A percentile compares a stretch with the other conserved stretches of the same genome.
Evolutionary conservation across 805 yeast genomes (phyloP).

Genomic region (Candida tibetensis): DNA sequence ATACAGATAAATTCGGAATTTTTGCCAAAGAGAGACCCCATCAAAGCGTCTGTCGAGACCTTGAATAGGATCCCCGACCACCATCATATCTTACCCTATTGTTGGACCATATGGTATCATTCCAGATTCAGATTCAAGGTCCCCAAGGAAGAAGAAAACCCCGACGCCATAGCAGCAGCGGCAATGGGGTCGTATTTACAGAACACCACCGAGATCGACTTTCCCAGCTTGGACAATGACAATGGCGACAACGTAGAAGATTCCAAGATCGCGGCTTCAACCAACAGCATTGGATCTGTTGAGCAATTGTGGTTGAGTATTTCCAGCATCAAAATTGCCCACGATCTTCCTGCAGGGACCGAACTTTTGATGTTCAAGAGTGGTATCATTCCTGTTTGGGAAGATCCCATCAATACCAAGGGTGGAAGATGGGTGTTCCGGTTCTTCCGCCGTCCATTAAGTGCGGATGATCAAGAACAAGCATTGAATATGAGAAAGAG

Average conservation of each 20-base stretch:
- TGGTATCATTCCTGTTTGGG: conserved; percentile 67
- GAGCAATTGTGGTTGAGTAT: conserved; percentile 54
- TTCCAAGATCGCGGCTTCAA: conserved; percentile 1
- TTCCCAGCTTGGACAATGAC: conserved; percentile 25
- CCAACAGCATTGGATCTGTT: conserved; percentile 40
- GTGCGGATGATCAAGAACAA: conserved; percentile 16
- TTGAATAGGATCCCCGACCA: conserved; percentile 22
- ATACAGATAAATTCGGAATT: conserved; percentile 9
- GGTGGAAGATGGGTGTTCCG: conserved; percentile 67
- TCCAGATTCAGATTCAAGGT: conserved; percentile 27
- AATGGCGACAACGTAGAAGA: conserved; percentile 10
- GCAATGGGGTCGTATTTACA: conserved; percentile 46
- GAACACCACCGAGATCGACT: conserved; percentile 43
- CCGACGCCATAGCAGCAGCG: conserved; percentile 16
- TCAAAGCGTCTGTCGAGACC: conserved; percentile 32
- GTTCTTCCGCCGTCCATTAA: conserved; percentile 33
- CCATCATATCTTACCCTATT: conserved; percentile 43
- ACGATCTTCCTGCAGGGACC: conserved; percentile 43
- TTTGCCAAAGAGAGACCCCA: conserved; percentile 37
- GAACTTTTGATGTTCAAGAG: conserved; percentile 57
- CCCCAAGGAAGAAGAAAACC: conserved; percentile 13
- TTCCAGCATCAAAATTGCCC: conserved; percentile 36
- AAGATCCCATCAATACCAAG: conserved; percentile 55
- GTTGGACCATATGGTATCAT: conserved; percentile 53
- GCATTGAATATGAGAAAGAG: conserved; percentile 28